Evolutionary conservation across 2,329 filamentous ascomycete genomes (phyloP).

Genomic region (Paradendryphiella salina): DNA sequence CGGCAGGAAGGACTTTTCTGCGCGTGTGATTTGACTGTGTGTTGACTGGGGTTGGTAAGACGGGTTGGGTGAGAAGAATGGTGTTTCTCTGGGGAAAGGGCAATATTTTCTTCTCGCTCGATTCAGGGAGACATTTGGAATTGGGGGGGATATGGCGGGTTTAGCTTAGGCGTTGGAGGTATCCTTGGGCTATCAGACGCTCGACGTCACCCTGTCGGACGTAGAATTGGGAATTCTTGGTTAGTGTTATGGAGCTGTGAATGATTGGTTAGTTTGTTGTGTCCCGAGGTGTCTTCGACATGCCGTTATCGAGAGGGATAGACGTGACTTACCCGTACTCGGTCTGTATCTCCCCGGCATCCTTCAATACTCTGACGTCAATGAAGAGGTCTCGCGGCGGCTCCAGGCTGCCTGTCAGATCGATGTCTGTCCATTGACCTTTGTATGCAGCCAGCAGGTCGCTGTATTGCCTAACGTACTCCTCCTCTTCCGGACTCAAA

Average conservation of each 20-base stretch:
- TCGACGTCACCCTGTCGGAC: constrained; percentile 96
- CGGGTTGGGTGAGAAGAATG: no score
- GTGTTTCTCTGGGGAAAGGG: not conserved
- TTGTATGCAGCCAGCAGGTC: constrained; percentile 96
- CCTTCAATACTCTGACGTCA: constrained; percentile 91
- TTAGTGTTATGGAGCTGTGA: constrained; percentile 84
- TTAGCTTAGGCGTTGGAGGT: constrained; percentile 87
- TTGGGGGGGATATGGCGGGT: not conserved
- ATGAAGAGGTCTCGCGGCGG: constrained; percentile 96
- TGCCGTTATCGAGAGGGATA: not conserved
- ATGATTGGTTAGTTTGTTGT: not conserved
- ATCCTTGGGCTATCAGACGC: constrained; percentile 88
- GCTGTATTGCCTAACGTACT: constrained; percentile 89
- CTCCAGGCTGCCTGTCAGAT: constrained; percentile 89
- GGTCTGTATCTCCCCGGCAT: constrained; percentile 97
- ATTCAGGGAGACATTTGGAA: not conserved
- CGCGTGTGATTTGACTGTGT: not conserved
- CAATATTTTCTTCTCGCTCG: not conserved
- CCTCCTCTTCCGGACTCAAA: constrained; percentile 92
- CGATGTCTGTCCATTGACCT: constrained; percentile 97
- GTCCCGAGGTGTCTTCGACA: not conserved
- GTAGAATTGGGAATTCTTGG: constrained; percentile 98
- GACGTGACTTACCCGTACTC: constrained; percentile 80
- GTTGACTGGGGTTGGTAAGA: not conserved
- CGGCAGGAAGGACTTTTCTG: not conserved